Evolutionary conservation across 106 monocot genomes (phyloP), one percentile per base, ranked within the genome.

Genomic region (Platanthera guangdongensis): DNA sequence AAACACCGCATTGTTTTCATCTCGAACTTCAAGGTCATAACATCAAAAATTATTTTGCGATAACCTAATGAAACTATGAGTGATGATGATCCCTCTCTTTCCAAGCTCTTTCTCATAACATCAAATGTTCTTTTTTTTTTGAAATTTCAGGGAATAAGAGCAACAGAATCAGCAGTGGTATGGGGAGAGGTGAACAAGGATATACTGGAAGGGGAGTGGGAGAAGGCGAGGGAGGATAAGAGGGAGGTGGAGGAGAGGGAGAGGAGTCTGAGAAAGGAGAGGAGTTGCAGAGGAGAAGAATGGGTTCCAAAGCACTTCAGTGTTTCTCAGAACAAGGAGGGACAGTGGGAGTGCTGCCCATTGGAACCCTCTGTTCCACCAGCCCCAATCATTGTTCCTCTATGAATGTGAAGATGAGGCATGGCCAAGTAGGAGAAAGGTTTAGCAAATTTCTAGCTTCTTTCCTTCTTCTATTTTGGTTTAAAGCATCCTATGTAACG

Each of bases 221-320:
- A 84, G 25, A 88, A 74, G 47, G 94, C 97, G 3, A 83, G 77
- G 50, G 80, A 86, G 47, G 85, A 80, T 19, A 99, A 99, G 83
- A 82, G 76, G 47, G 63, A 50, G 7, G 67, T 99, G 68, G 97
- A 94, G 80, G 97, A 94, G 45, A 86, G 77, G 45, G 81, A 86
- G 65, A 91, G 94, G 75, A 79, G 46, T 53, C 71, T 83, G 12
- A 74, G 57, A 12, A 83, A 71, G 72, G 93, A 96, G 48, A 87
- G 91, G 74, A 81, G 75, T 55, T 74, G 72, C 4, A 83, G 45
- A 18, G 87, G 80, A 30, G 83, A 87, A 51, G 60, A 72, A 4
- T 94, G 97, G 97, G 75, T 50, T 51, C 91, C 97, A 15, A 91
- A 82, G 54, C 83, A 94, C 71, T 99, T 99, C 82, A 84, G 50